Percentiles rank a stretch among this genome's conserved stretches.
Evolutionary conservation across 306 rosid genomes (phyloP).

Genomic region (Trifolium dubium): DNA sequence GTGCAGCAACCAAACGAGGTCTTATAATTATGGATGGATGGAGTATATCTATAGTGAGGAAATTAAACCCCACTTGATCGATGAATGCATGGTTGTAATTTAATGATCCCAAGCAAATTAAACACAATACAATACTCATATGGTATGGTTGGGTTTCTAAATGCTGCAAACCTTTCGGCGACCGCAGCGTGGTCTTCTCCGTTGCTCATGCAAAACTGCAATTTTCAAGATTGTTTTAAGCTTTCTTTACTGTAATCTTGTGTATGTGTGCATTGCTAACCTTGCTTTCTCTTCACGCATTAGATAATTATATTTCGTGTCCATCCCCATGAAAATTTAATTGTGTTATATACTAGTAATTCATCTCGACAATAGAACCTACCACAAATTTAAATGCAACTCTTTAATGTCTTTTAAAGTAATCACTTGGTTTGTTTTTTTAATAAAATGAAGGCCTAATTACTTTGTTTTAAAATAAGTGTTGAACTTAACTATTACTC

Average conservation of each 20-base stretch:
- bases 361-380: conserved; percentile 44
- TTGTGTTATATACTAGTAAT: conserved; percentile 12
- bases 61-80: too few relatives aligned
- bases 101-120: conserved; percentile 4
- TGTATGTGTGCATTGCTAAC: conserved; percentile 20
- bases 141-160: conserved; percentile 32
- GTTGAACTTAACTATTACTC: too few relatives aligned
- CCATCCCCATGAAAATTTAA: conserved; percentile 45
- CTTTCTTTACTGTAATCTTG: conserved; percentile 36
- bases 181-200: conserved; percentile 69
- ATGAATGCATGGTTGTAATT: too few relatives aligned
- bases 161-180: conserved; percentile 69
- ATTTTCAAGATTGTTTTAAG: conserved; percentile 56
- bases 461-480: too few relatives aligned
- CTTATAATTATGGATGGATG: too few relatives aligned
- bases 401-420: too few relatives aligned
- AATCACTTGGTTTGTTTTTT: too few relatives aligned
- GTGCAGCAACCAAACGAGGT: too few relatives aligned
- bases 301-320: conserved; percentile 1
- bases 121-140: neutral
- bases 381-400: conserved; percentile 21
- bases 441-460: too few relatives aligned
- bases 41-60: too few relatives aligned
- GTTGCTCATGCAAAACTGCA: conserved; percentile 58
- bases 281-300: conserved; percentile 55